Conservation (phyloP, 2,329 filamentous ascomycete genomes). For the Aspergillus costaricaensis region DNA sequence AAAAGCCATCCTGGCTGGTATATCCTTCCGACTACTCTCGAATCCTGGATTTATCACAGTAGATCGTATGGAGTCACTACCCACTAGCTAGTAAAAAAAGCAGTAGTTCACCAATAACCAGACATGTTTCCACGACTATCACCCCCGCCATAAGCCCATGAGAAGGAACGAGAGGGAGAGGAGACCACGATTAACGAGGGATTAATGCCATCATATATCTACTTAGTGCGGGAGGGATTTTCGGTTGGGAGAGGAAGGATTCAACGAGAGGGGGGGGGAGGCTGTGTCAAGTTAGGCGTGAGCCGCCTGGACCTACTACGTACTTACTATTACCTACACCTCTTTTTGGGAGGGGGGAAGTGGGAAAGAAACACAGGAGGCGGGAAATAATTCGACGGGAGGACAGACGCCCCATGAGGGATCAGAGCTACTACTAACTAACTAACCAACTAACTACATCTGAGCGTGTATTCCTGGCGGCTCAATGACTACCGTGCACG, state of each 20-base stretch:
- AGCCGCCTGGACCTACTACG: background rate
- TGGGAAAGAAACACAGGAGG: background rate
- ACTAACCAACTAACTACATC: too few relatives aligned
- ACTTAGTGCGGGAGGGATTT: slow-evolving; percentile 14
- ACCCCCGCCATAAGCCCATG: background rate
- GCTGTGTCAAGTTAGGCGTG: slow-evolving; percentile 7
- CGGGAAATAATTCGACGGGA: background rate
- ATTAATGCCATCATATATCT: slow-evolving; percentile 2
- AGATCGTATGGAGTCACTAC: background rate
- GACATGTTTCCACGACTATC: background rate
- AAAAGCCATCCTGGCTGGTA: background rate
- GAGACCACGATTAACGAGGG: background rate
- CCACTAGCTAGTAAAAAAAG: too few relatives aligned
- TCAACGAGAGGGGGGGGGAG: slow-evolving; percentile 6
- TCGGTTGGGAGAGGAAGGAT: slow-evolving; percentile 8
- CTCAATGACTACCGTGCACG: too few relatives aligned
- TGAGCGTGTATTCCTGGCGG: too few relatives aligned
- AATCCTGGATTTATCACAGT: background rate
- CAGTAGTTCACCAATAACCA: background rate
- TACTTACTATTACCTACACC: background rate
- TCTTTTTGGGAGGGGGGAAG: background rate
- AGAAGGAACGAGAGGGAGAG: background rate
- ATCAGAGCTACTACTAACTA: too few relatives aligned
- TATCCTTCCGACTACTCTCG: background rate
- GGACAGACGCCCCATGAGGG: too few relatives aligned